These are phyloP conservation scores for Rhodotorula sp. DNA, from an alignment of 1,284 basidiomycete genomes.

Conservation along the genomic window DNA sequence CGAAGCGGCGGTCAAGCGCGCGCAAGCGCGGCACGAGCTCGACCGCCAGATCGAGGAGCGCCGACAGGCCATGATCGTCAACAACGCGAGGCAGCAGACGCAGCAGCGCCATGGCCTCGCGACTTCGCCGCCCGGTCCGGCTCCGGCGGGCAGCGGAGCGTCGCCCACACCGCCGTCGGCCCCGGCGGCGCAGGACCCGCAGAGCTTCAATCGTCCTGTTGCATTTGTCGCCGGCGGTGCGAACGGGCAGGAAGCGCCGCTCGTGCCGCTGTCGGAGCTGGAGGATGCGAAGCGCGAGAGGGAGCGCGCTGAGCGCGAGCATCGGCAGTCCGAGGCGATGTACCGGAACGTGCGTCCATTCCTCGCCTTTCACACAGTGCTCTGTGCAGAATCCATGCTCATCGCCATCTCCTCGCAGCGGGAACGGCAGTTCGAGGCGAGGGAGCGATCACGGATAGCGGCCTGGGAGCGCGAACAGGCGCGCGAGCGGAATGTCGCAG, in stretches of 20 bases:
- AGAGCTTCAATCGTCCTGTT: constrained; percentile 39
- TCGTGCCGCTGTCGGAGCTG: constrained; percentile 13
- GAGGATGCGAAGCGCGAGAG: constrained; percentile 36
- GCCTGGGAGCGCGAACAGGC: constrained; percentile 40
- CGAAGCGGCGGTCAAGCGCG: constrained; percentile 45
- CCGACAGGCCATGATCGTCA: constrained; percentile 22
- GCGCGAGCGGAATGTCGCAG: constrained; percentile 26
- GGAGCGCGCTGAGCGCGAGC: constrained; percentile 35
- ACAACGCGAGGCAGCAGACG: constrained; percentile 9
- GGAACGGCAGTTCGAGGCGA: constrained; percentile 40
- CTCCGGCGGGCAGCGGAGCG: not conserved
- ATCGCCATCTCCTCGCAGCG: constrained; percentile 16
- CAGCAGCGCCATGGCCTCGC: constrained; percentile 15
- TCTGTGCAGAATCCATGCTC: rapidly evolving
- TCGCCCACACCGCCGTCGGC: not conserved
- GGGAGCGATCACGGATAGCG: constrained; percentile 41
- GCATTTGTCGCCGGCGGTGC: constrained; percentile 31
- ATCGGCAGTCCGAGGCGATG: constrained; percentile 27
- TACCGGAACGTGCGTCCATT: constrained; percentile 26
- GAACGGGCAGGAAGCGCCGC: not conserved
- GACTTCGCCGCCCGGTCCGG: constrained; percentile 10
- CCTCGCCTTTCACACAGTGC: not conserved
- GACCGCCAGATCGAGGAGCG: constrained; percentile 31
- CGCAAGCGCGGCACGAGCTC: constrained; percentile 38
- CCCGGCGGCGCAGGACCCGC: constrained; percentile 19